These are phyloP conservation scores for Lentinula boryana DNA, from an alignment of 768 basidiomycete species.

Conservation along the genomic window DNA sequence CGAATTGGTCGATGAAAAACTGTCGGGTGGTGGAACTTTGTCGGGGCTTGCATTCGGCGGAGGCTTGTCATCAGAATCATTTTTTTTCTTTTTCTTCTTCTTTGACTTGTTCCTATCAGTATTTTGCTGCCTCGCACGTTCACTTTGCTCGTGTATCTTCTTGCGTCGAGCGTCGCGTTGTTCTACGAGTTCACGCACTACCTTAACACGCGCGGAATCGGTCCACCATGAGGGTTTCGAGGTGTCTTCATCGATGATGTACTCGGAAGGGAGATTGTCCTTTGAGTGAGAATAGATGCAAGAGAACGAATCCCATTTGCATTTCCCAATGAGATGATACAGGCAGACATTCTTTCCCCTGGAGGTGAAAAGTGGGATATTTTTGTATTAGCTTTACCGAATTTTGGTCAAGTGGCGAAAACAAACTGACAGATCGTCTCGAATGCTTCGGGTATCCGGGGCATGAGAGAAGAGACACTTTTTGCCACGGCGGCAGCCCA, in stretches of 20 bases:
- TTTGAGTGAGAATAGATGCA: slow-evolving; percentile 31
- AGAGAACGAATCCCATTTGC: slow-evolving; percentile 22
- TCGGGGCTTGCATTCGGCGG: not conserved
- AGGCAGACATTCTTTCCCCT: slow-evolving; percentile 35
- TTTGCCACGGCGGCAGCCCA: slow-evolving; percentile 23
- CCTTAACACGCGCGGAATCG: not conserved
- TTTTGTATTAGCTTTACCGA: not conserved
- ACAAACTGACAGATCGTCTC: slow-evolving; percentile 27
- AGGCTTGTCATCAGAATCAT: not conserved
- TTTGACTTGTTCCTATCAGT: not conserved
- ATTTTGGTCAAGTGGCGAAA: not conserved
- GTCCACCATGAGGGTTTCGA: slow-evolving; percentile 21
- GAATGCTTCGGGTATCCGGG: slow-evolving; percentile 27
- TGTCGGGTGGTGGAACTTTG: not conserved
- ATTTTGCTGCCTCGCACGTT: not conserved
- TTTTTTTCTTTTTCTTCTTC: not conserved
- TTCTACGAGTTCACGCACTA: not conserved
- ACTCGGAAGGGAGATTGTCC: slow-evolving; percentile 16
- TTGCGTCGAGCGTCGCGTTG: slow-evolving; percentile 1
- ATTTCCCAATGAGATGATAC: slow-evolving; percentile 24
- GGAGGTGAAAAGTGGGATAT: not conserved
- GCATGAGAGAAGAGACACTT: slow-evolving; percentile 30
- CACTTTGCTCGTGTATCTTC: not conserved
- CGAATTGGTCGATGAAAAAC: not conserved
- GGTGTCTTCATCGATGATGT: slow-evolving; percentile 11